A percentile compares a stretch with the other conserved stretches of the same genome.
Evolutionary conservation across 805 yeast genomes (phyloP).

Genomic region (Nematodospora valgi): DNA sequence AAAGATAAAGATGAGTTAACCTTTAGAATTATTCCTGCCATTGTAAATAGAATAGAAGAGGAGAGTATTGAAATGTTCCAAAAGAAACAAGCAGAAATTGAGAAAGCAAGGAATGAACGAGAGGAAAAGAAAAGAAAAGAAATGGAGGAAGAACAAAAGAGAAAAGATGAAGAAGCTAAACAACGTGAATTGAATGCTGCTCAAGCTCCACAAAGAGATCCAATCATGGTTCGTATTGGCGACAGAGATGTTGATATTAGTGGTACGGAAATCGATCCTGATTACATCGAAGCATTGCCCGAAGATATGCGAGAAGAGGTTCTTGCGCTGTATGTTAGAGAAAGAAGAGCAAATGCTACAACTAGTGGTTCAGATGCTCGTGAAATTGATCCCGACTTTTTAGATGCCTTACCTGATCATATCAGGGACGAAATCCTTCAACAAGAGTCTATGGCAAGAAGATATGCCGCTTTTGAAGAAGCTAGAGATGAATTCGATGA

Average conservation of each 20-base stretch:
- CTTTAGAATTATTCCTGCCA: constrained; percentile 22
- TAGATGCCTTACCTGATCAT: constrained; percentile 72
- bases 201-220: constrained; percentile 27
- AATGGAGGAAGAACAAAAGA: constrained; percentile 27
- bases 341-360: constrained; percentile 60
- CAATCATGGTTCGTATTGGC: constrained; percentile 69
- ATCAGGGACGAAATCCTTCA: constrained; percentile 61
- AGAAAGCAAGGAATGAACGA: constrained; percentile 19
- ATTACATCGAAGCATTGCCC: constrained; percentile 83
- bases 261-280: constrained; percentile 90
- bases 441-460: constrained; percentile 48
- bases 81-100: constrained; percentile 27
- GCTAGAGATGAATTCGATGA: constrained; percentile 17
- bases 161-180: constrained; percentile 21
- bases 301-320: constrained; percentile 93
- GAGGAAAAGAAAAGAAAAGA: constrained; percentile 28
- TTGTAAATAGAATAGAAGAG: constrained; percentile 46
- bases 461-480: constrained; percentile 29
- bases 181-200: constrained; percentile 17
- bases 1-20: constrained; percentile 24
- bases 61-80: constrained; percentile 42
- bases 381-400: constrained; percentile 76
- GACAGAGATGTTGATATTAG: constrained; percentile 79
- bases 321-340: constrained; percentile 76
- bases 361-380: constrained; percentile 43